Base-by-base conservation (phyloP, 108 stramenopile species). In the Seminavis robusta region DNA sequence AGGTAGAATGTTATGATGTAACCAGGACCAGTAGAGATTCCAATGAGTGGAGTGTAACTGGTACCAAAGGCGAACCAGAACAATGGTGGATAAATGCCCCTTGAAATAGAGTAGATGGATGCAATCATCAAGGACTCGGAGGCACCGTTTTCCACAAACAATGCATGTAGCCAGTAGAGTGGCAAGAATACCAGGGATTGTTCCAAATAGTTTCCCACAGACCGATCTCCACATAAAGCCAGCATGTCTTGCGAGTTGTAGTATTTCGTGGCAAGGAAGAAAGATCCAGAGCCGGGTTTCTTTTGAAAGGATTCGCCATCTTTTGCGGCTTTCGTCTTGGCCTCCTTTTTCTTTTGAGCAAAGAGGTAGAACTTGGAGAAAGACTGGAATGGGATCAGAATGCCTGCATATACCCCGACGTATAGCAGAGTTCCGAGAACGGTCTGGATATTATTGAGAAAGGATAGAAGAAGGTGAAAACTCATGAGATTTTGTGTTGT, bases 91-190 rank as follows among this genome's bases (percentile, higher is more conserved):
- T n/a, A n/a, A n/a, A n/a, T n/a, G n/a, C n/a, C n/a, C n/a, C n/a
- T n/a, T n/a, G n/a, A n/a, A n/a, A n/a, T n/a, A n/a, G n/a, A n/a
- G n/a, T n/a, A n/a, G n/a, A n/a, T n/a, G n/a, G n/a, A n/a, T n/a
- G n/a, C n/a, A n/a, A n/a, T n/a, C n/a, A n/a, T n/a, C n/a, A n/a
- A n/a, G n/a, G n/a, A n/a, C n/a, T n/a, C n/a, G n/a, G n/a, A n/a
- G n/a, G n/a, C n/a, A n/a, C n/a, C n/a, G n/a, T n/a, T n/a, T n/a
- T 48, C 26, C n/a, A 63, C 52, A 24, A 63, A 63, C 23, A 53
- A 13, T 2, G 61, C 61, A 29, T 63, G 61, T 39, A 63, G 40
- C 61, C 61, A 63, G n/a, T 40, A 31, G 19, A 63, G 40, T 5
- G 61, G 61, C 26, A 63, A 16, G 23, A 63, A 63, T 1, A 53